These are phyloP conservation scores for Apiospora hydei DNA, from an alignment of 2,329 filamentous ascomycete species.

Conservation along the genomic window DNA sequence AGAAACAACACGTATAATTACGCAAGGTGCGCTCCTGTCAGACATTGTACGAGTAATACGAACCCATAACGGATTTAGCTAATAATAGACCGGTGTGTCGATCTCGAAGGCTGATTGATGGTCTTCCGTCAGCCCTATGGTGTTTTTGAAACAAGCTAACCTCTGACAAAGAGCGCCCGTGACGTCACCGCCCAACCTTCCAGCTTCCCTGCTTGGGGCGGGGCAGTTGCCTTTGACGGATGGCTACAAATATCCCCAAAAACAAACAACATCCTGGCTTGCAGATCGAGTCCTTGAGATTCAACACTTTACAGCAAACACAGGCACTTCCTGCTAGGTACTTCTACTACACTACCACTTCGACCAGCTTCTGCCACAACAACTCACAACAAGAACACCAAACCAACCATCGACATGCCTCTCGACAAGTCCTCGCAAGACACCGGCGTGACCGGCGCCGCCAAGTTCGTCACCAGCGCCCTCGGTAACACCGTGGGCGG, in stretches of 20 bases:
- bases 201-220: constrained; percentile 10
- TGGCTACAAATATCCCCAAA: constrained; percentile 1
- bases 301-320: not conserved
- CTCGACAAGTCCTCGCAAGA: constrained; percentile 22
- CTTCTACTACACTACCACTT: not conserved
- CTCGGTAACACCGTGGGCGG: constrained; percentile 42
- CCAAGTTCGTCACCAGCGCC: constrained; percentile 45
- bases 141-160: constrained; percentile 1
- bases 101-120: not conserved
- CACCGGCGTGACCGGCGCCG: constrained; percentile 38
- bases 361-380: not conserved
- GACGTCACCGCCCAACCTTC: constrained; percentile 5
- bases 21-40: not conserved
- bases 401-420: constrained; percentile 12
- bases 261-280: not conserved
- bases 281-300: not conserved
- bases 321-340: not conserved
- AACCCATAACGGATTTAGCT: not conserved
- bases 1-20: not conserved
- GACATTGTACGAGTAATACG: not conserved
- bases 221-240: not conserved
- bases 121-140: not conserved
- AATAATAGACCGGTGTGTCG: not conserved
- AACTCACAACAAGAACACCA: not conserved
- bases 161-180: not conserved